These are phyloP conservation scores for Lactuca sativa DNA, from an alignment of 129 eudicot species.

Conservation along the genomic window DNA sequence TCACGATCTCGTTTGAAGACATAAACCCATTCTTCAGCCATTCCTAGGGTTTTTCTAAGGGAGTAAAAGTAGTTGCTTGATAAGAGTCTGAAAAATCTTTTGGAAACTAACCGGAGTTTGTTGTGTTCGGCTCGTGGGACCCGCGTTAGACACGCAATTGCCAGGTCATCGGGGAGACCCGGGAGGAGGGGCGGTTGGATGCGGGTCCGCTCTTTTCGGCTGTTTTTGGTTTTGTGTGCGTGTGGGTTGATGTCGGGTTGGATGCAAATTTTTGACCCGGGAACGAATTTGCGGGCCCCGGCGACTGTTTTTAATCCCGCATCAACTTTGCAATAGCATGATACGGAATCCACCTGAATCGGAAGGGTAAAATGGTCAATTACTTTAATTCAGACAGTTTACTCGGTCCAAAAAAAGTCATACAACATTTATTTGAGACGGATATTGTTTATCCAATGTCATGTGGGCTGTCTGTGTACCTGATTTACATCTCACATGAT, in stretches of 20 bases:
- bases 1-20: conserved; percentile 88
- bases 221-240: conserved; percentile 72
- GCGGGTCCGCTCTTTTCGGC: conserved; percentile 72
- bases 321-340: conserved; percentile 96
- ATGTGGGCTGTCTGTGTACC: no score
- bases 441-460: no score
- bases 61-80: conserved; percentile 71
- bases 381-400: background rate
- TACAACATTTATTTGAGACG: no score
- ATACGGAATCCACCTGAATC: conserved; percentile 88
- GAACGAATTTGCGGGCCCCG: conserved; percentile 92
- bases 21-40: conserved; percentile 93
- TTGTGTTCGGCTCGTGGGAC: conserved; percentile 85
- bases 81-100: conserved; percentile 63
- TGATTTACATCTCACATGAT: no score
- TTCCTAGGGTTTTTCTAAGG: conserved; percentile 65
- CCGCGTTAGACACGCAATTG: conserved; percentile 77
- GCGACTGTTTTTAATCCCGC: conserved; percentile 90
- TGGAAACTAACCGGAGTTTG: conserved; percentile 82
- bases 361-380: background rate
- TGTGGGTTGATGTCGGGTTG: conserved; percentile 92
- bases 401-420: no score
- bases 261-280: conserved; percentile 90
- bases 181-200: conserved; percentile 91
- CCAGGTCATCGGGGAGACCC: conserved; percentile 90